Base-by-base conservation (phyloP, 2,329 filamentous ascomycete genomes). In the Pseudogymnoascus sp. region DNA sequence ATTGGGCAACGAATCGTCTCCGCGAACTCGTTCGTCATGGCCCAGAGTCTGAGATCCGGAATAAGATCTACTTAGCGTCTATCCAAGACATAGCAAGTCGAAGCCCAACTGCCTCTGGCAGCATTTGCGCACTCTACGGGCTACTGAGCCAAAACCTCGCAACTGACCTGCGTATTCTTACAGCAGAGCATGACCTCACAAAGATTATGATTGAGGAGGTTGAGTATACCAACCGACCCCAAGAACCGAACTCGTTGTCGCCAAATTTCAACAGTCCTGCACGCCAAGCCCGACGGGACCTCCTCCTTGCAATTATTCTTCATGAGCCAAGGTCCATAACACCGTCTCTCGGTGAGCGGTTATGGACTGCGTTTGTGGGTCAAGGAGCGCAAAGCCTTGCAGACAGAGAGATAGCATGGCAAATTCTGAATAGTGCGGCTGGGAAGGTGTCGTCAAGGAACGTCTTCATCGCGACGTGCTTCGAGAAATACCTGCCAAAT, bases 291-390 rank as follows among this genome's bases (percentile, higher is more conserved):
- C 86, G 79, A 63, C 84, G 80, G 65, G 85, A 82, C 61, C 80
- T 85, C 48, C 81, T 85, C 60, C 76, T 74, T 61, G 77, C 75
- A 44, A 79, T 92, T 38, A 81, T 93, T 35, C 74, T 78, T 35
- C 76, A 84, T 60, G 82, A 84, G n/a, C 81, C 88, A 1, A 76
- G 80, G 7, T 82, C 84, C 0, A 81, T 96, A 55, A 81, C 84
- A 0, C 70, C 78, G 2, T 82, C 87, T 1, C 78, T 90, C 3
- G 86, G 87, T 13, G 76, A 79, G 42, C 78, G 78, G 10, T 79
- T 96, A 1, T 96, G 91, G 90, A 79, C 87, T 62, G 78, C 87
- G 39, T 78, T 94, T 27, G 84, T 96, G 58, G 89, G 91, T 10
- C 78, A 81, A 4, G 75, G 79, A 39, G 84, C 86, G 3, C 75